These are phyloP conservation scores for Murraya paniculata DNA, from an alignment of 345 rosid species.

Conservation along the genomic window DNA sequence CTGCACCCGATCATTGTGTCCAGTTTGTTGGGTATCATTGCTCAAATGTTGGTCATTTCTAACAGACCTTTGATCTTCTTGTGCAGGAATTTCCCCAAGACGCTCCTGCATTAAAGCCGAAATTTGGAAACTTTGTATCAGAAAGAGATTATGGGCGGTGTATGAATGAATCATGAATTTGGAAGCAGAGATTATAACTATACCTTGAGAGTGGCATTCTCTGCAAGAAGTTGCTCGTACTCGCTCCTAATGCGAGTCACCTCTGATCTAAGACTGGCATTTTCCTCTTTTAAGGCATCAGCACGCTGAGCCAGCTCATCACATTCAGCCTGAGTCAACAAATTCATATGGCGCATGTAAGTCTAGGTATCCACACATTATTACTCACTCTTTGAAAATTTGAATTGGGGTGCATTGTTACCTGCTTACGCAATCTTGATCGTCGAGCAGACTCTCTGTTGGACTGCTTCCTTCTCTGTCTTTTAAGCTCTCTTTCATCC, in stretches of 20 bases:
- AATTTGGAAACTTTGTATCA: background rate
- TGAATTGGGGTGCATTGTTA: slow-evolving; percentile 22
- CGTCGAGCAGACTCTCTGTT: slow-evolving; percentile 98
- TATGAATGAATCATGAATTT: background rate
- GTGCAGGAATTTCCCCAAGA: slow-evolving; percentile 49
- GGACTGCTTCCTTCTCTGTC: slow-evolving; percentile 96
- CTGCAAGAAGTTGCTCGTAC: slow-evolving; percentile 72
- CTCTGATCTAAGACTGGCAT: slow-evolving; percentile 78
- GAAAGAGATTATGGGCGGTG: background rate
- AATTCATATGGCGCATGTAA: slow-evolving; percentile 16
- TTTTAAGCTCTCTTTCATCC: slow-evolving; percentile 95
- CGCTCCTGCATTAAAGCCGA: slow-evolving; percentile 54
- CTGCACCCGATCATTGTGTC: slow-evolving; percentile 32
- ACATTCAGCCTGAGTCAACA: slow-evolving; percentile 83
- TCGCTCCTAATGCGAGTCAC: slow-evolving; percentile 67
- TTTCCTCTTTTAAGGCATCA: slow-evolving; percentile 79
- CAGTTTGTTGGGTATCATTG: slow-evolving; percentile 36
- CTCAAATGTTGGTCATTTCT: slow-evolving; percentile 42
- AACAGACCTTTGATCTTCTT: background rate
- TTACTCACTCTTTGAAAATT: background rate
- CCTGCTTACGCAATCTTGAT: slow-evolving; percentile 98
- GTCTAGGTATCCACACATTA: background rate
- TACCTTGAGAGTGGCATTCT: slow-evolving; percentile 85
- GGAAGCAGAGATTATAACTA: background rate
- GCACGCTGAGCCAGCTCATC: slow-evolving; percentile 94